Base-by-base conservation (phyloP, 2,329 filamentous ascomycete species). In the Xylariaceae sp. region DNA sequence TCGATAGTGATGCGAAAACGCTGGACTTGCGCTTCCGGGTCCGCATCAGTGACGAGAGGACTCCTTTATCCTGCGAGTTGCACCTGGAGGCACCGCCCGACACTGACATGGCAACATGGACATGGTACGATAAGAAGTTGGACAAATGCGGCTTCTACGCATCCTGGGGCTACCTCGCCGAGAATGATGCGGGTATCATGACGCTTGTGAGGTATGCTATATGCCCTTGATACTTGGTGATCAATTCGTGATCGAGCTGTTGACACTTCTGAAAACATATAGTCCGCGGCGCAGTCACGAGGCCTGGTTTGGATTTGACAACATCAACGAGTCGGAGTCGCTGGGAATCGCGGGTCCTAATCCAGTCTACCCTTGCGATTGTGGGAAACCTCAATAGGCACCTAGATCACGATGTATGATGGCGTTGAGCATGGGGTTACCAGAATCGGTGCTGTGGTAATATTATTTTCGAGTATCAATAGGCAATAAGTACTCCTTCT, bases 81-180 rank as follows among this genome's bases (percentile, higher is more conserved):
- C 4, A 29, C 6, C 19, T 63, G 9, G 32, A 51, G 1, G 60
- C 58, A 8, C 59, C 59, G 1, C 27, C 30, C 6, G 59, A 44
- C 4, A 40, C 11, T 4, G 51, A 62, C 37, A 41, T 59, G 9
- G 30, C 45, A 27, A 60, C 50, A 6, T 64, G 60, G 59, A 29
- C 58, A 32, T 65, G 59, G 58, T 62, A 60, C 45, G 47, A 62
- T 35, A 48, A 53, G 31, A 29, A 51, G 42, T 62, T 62, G 51
- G 19, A 52, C 1, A 53, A 51, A 1, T 57, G 54, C 29, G 59
- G 49, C 6, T 64, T 53, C 29, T 57, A 43, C n/a, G 62, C 55
- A 3, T 64, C 60, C 3, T 65, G 62, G 64, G 63, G 59, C 30
- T 65, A 63, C 50, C n/a, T 56, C 49, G 27, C 30, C 2, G 29